Evolutionary conservation across 768 basidiomycete species (phyloP), one percentile per base, ranked within the genome.

Genomic region (Trametes cingulata): DNA sequence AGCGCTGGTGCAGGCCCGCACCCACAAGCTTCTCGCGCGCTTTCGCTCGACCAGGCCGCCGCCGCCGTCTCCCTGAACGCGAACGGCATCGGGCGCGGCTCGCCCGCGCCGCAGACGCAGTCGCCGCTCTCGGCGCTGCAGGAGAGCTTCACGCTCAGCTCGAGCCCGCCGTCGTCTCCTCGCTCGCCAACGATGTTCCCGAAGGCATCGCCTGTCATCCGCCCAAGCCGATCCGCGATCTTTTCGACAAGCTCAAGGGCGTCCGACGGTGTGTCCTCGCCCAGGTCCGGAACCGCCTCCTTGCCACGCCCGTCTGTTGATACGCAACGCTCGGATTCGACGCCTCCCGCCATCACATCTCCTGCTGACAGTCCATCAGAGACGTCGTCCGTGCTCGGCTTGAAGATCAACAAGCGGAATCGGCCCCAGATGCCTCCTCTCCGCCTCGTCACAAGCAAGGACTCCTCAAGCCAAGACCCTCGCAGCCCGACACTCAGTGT

Each of bases 271-370:
- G 35, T 50, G 2, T 41, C 59, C 6, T 57, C 56, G 29, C 64
- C 59, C 29, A 49, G 55, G 9, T 60, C 66, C 0, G 55, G 60
- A 24, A 63, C 56, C 20, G 60, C 62, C 0, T 54, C 62, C 36
- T 55, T 53, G 17, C 37, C 58, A 19, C 67, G 67, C 24, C 57
- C 59, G 15, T 66, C 65, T 33, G 47, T 59, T 15, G 65, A 66
- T 17, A 60, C 56, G 4, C 37, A 50, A 22, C 50, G 39, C 1
- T 57, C 61, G 33, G 79, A 74, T 54, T 74, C 75, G 4, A 42
- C 46, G 1, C 74, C 73, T 13, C 73, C 74, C 8, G 70, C 75
- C 36, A 58, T 76, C 13, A 50, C 68, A 1, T 80, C 82, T 2
- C 78, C 81, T 1, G 73, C 77, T 1, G 74, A 77, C 19, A 54